These are phyloP conservation scores for Benincasa hispida DNA, from an alignment of 306 rosid species.

Conservation along the genomic window DNA sequence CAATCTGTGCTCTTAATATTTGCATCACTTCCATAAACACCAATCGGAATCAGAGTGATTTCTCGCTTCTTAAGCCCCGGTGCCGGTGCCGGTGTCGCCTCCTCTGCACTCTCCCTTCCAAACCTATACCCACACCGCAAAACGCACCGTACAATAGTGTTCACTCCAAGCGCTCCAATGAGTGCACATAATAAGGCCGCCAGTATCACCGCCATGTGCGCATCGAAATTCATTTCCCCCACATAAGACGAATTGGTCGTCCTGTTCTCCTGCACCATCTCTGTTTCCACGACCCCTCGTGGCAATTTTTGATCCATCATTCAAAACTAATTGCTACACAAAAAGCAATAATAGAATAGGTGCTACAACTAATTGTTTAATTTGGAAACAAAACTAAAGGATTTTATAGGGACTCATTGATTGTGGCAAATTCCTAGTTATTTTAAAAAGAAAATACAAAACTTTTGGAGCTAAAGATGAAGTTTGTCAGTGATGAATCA, in stretches of 20 bases:
- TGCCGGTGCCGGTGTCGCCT: constrained; percentile 19
- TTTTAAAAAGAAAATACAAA: no score
- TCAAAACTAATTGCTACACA: no score
- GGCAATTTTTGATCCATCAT: background rate
- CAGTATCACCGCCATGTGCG: constrained; percentile 46
- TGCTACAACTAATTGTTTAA: no score
- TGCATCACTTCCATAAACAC: constrained; percentile 20
- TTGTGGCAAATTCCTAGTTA: no score
- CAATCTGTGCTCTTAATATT: constrained; percentile 41
- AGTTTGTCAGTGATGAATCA: no score
- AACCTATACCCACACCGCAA: constrained; percentile 27
- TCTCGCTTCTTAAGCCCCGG: constrained; percentile 38
- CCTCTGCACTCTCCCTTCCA: constrained; percentile 17
- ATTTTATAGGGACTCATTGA: no score
- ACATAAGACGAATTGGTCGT: background rate
- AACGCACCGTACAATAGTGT: constrained; percentile 39
- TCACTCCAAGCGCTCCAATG: constrained; percentile 40
- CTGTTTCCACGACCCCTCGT: background rate
- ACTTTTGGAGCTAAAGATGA: no score
- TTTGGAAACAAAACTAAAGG: no score
- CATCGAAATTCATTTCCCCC: constrained; percentile 26
- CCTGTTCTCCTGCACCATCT: background rate
- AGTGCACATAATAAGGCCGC: constrained; percentile 41
- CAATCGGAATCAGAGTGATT: constrained; percentile 35
- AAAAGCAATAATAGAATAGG: no score